Percentiles rank a stretch among this genome's conserved stretches.
Evolutionary conservation across 148 eudicot genomes (phyloP).

Genomic region (Rhododendron mucronatum): DNA sequence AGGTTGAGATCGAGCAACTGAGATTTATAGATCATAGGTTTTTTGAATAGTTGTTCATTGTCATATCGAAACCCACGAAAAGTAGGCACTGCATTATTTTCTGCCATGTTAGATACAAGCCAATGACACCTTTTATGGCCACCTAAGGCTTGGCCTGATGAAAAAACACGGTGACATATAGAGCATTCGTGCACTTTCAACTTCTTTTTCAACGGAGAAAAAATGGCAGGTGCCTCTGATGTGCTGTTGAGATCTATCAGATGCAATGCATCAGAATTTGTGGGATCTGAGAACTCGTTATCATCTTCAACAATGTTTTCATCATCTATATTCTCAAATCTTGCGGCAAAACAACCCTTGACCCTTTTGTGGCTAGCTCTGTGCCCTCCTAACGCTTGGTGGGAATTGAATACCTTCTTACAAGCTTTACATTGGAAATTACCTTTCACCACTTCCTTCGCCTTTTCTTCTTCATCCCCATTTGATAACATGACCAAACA

Average conservation of each 20-base stretch:
- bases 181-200: constrained; percentile 32
- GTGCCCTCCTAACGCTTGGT: constrained; percentile 74
- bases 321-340: constrained; percentile 16
- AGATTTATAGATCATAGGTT: background rate
- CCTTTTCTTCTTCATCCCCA: constrained; percentile 20
- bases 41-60: constrained; percentile 4
- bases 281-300: background rate
- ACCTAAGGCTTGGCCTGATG: constrained; percentile 42
- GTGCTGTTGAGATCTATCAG: background rate
- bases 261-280: background rate
- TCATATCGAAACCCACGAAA: constrained; percentile 4
- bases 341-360: constrained; percentile 57
- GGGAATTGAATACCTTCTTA: constrained; percentile 59
- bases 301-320: background rate
- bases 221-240: background rate
- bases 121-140: constrained; percentile 46
- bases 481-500: constrained; percentile 10
- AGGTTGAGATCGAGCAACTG: constrained; percentile 29
- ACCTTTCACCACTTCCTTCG: constrained; percentile 35
- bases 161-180: constrained; percentile 27
- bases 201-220: background rate
- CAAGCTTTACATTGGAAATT: constrained; percentile 63
- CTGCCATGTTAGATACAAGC: constrained; percentile 13
- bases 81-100: too few species aligned
- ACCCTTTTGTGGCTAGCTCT: constrained; percentile 76